A percentile compares a stretch with the other conserved stretches of the same genome.
phyloP scores from a whole-genome alignment of 441 rosid genomes.

The Populus trichocarpa region DNA sequence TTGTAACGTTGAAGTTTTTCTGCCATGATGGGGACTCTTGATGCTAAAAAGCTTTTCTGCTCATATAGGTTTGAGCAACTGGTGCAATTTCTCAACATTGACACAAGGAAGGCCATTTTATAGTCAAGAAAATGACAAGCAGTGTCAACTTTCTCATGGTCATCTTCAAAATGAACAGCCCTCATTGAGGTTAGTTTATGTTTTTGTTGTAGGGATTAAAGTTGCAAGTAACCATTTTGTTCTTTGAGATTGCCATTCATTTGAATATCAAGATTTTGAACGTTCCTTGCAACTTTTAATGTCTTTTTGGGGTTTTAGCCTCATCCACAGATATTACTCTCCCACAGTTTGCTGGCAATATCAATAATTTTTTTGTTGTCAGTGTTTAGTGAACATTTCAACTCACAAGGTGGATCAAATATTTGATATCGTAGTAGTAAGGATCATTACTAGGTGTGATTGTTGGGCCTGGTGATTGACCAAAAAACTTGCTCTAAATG shows the following conservation, averaged over 20 bases:
- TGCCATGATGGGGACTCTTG: neutral
- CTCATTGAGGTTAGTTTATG: slow-evolving; percentile 28
- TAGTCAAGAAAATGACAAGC: slow-evolving; percentile 25
- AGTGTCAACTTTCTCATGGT: slow-evolving; percentile 25
- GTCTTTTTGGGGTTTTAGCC: neutral
- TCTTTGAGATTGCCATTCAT: neutral
- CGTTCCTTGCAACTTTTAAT: neutral
- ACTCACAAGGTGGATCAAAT: neutral
- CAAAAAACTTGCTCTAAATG: neutral
- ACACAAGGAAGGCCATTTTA: slow-evolving; percentile 19
- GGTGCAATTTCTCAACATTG: slow-evolving; percentile 25
- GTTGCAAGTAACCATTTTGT: neutral
- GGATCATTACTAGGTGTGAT: neutral
- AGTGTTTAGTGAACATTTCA: neutral
- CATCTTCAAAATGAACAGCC: slow-evolving; percentile 22
- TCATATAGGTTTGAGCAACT: slow-evolving; percentile 30
- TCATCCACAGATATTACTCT: neutral
- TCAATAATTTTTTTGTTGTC: neutral
- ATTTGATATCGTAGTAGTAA: neutral
- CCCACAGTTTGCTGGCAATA: neutral
- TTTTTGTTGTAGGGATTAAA: neutral
- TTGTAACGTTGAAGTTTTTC: neutral
- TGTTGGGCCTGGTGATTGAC: neutral
- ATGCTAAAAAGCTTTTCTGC: slow-evolving; percentile 1
- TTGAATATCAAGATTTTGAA: neutral